phyloP scores from a whole-genome alignment of 495 filamentous ascomycete species.

The Aspergillus heteromorphus region DNA sequence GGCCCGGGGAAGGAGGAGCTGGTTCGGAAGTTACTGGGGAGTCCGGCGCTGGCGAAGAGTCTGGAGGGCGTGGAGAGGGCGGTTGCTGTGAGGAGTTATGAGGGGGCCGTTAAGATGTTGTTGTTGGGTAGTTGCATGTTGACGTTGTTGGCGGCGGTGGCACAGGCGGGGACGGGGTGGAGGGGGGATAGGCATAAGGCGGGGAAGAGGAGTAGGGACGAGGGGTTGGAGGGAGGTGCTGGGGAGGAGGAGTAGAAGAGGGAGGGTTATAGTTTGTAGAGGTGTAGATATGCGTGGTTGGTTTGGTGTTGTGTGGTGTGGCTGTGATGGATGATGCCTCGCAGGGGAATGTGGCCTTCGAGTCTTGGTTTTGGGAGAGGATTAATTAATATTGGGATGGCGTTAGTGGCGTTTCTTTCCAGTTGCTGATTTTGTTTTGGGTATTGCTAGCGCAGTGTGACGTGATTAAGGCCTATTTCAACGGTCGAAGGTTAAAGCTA shows the following conservation, averaged over 20 bases:
- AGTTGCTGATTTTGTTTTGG: too few relatives aligned
- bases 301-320: too few relatives aligned
- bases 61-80: constrained; percentile 48
- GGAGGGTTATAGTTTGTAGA: neutral
- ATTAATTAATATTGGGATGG: too few relatives aligned
- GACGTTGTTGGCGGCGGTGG: constrained; percentile 45
- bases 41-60: constrained; percentile 54
- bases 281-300: too few relatives aligned
- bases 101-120: constrained; percentile 49
- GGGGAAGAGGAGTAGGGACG: constrained; percentile 3
- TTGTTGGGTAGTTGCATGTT: constrained; percentile 54
- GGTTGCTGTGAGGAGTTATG: constrained; percentile 61
- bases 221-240: neutral
- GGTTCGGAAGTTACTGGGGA: constrained; percentile 59
- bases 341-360: too few relatives aligned
- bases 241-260: neutral
- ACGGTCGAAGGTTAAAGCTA: too few relatives aligned
- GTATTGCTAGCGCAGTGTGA: too few relatives aligned
- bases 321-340: too few relatives aligned
- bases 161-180: constrained; percentile 71
- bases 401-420: too few relatives aligned
- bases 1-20: constrained; percentile 48
- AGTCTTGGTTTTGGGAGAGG: too few relatives aligned
- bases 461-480: too few relatives aligned
- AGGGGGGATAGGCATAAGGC: constrained; percentile 11